Evolutionary conservation across 768 basidiomycete species (phyloP).

Genomic region (Pisolithus orientalis): DNA sequence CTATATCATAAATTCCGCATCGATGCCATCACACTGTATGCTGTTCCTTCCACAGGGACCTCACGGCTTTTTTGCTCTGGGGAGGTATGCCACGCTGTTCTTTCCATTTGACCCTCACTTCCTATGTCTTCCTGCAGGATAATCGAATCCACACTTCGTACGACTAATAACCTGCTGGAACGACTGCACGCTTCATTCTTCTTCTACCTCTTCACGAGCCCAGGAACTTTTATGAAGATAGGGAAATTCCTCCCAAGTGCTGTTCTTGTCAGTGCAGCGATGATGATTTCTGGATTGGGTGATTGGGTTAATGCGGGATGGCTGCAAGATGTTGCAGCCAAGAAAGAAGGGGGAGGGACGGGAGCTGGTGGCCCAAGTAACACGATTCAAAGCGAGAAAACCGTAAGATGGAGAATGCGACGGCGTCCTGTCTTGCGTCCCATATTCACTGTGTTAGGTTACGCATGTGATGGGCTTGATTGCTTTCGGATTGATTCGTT

Average conservation of each 20-base stretch:
- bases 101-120: neutral
- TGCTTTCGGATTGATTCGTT: conserved; percentile 45
- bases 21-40: conserved; percentile 89
- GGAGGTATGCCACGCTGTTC: conserved; percentile 50
- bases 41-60: conserved; percentile 85
- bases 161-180: conserved; percentile 91
- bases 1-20: conserved; percentile 89
- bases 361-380: conserved; percentile 10
- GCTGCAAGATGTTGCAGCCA: conserved; percentile 23
- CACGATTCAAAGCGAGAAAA: conserved; percentile 4
- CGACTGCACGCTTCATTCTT: conserved; percentile 97
- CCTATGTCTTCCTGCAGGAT: conserved; percentile 38
- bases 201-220: conserved; percentile 67
- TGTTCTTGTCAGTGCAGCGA: conserved; percentile 73
- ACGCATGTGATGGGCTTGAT: conserved; percentile 52
- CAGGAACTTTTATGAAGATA: conserved; percentile 76
- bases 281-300: conserved; percentile 79
- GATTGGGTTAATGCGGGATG: conserved; percentile 68
- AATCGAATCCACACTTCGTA: conserved; percentile 82
- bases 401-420: conserved; percentile 38
- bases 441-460: conserved; percentile 43
- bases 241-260: conserved; percentile 87
- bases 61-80: conserved; percentile 91
- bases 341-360: neutral
- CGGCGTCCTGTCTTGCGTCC: conserved; percentile 49